Conservation (phyloP, 805 yeast species). For the Komagataella kurtzmanii region DNA sequence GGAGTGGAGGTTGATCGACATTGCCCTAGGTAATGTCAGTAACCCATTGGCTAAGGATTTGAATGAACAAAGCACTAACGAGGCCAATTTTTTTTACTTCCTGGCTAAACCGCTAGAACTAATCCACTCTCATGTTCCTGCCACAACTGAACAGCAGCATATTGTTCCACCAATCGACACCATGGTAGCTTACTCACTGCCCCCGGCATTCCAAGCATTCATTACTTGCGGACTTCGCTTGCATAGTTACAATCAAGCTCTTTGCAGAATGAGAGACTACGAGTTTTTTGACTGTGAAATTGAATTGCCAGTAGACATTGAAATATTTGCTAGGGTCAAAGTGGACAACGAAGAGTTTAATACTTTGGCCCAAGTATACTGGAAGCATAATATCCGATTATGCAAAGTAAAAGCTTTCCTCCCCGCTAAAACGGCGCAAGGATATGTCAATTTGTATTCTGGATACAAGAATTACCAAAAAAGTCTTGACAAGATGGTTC, state of each 20-base stretch:
- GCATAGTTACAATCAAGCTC: conserved; percentile 61
- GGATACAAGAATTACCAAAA: conserved; percentile 40
- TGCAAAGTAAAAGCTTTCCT: conserved; percentile 73
- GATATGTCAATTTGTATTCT: conserved; percentile 64
- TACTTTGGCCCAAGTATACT: conserved; percentile 67
- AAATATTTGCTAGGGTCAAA: conserved; percentile 47
- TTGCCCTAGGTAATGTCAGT: conserved; percentile 45
- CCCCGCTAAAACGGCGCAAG: conserved; percentile 57
- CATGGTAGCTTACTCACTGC: conserved; percentile 64
- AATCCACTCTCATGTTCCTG: conserved; percentile 80
- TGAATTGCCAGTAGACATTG: conserved; percentile 57
- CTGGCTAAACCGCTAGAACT: conserved; percentile 62
- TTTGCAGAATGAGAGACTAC: conserved; percentile 56
- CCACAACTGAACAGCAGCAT: conserved; percentile 69
- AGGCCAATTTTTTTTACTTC: conserved; percentile 48
- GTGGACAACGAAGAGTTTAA: conserved; percentile 28
- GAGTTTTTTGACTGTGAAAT: conserved; percentile 75
- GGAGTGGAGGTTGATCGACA: conserved; percentile 74
- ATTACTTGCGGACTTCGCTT: conserved; percentile 45
- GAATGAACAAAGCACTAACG: conserved; percentile 12
- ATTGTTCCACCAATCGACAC: conserved; percentile 76
- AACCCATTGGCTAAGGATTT: conserved; percentile 35
- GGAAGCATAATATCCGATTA: conserved; percentile 49
- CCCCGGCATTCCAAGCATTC: conserved; percentile 78
- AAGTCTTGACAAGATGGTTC: conserved; percentile 28